A percentile compares a stretch with the other conserved stretches of the same genome.
Conservation (phyloP, 257 asterid genomes). For the Prunella vulgaris region DNA sequence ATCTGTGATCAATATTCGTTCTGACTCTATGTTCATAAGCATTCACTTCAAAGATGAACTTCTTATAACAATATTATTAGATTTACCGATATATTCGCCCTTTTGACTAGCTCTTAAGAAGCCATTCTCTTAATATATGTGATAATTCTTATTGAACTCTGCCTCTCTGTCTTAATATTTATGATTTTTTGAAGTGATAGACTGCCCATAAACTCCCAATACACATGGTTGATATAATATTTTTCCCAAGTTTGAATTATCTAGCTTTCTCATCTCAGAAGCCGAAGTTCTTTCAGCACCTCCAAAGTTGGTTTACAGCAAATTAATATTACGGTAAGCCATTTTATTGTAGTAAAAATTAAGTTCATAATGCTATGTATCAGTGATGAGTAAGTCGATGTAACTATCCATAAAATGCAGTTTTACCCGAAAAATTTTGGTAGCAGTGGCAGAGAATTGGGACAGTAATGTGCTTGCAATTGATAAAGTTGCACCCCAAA, state of each 20-base stretch:
- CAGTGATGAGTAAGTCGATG: constrained; percentile 1
- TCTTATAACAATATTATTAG: not conserved
- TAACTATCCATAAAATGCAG: constrained; percentile 43
- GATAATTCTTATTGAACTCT: not conserved
- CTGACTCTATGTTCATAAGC: not conserved
- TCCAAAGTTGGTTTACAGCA: constrained; percentile 94
- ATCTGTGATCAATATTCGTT: not conserved
- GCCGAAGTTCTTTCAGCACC: constrained; percentile 93
- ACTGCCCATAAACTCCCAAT: not conserved
- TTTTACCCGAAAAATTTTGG: constrained; percentile 77
- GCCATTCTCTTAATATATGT: not conserved
- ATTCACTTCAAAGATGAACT: not conserved
- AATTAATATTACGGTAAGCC: constrained; percentile 73
- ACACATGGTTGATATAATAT: not conserved
- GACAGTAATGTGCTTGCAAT: constrained; percentile 65
- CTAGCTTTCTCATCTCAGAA: constrained; percentile 43
- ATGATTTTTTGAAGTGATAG: not conserved
- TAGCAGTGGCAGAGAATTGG: constrained; percentile 86
- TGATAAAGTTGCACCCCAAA: constrained; percentile 63
- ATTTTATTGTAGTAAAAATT: not conserved
- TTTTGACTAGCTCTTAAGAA: not conserved
- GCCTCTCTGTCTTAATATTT: not conserved
- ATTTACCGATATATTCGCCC: not conserved
- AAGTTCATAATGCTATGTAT: not conserved
- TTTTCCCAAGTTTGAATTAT: constrained; percentile 12